Percentiles rank a stretch among this genome's conserved stretches.
Evolutionary conservation across 192 early-diverging fungal species (phyloP).

Genomic region (Coemansia sp.): DNA sequence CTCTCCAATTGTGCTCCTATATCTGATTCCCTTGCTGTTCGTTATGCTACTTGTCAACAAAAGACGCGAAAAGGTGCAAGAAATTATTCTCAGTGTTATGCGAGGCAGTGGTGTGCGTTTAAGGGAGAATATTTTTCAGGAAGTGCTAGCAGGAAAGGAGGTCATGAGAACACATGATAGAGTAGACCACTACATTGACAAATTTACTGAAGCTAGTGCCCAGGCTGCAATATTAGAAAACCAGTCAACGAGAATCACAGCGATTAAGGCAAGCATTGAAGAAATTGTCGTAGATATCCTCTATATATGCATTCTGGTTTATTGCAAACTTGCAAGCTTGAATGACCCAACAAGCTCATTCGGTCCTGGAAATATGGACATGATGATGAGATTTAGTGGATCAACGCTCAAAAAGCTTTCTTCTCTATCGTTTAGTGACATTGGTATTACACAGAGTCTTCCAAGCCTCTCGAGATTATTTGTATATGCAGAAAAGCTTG

Average conservation of each 20-base stretch:
- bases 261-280: background rate
- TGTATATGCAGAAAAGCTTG: conserved; percentile 21
- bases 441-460: background rate
- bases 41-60: background rate
- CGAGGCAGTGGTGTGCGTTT: background rate
- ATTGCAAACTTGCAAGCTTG: conserved; percentile 8
- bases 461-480: conserved; percentile 17
- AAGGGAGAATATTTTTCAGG: background rate
- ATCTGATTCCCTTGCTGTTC: conserved; percentile 7
- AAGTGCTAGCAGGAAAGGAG: background rate
- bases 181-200: conserved; percentile 2
- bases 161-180: conserved; percentile 2
- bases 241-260: background rate
- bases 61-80: background rate
- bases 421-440: background rate
- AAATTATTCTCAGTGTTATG: background rate
- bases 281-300: background rate
- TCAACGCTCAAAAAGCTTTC: conserved; percentile 9
- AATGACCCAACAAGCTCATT: background rate
- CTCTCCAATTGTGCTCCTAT: background rate
- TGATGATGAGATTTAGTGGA: conserved; percentile 10
- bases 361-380: conserved; percentile 13
- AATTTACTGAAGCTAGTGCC: background rate
- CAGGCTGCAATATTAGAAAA: background rate
- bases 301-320: conserved; percentile 1